phyloP scores from a whole-genome alignment of 2,329 filamentous ascomycete species.

The Pseudogymnoascus sp. region DNA sequence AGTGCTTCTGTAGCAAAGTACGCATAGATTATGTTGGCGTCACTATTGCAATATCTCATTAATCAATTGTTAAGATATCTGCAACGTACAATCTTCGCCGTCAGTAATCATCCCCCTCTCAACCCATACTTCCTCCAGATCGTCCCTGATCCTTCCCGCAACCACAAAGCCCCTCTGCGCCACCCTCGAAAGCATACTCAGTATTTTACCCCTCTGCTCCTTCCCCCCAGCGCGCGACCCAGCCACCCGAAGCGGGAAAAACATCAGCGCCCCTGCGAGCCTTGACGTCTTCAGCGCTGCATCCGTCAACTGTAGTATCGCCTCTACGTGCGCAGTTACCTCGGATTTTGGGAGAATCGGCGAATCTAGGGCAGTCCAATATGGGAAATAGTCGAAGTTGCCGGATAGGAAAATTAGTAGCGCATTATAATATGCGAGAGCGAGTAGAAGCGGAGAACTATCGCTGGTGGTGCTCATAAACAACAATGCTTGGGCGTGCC shows the following conservation, averaged over 20 bases:
- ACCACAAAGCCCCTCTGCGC: conserved; percentile 18
- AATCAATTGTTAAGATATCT: neutral
- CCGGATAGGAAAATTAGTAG: conserved; percentile 21
- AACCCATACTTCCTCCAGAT: conserved; percentile 16
- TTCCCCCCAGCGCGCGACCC: conserved; percentile 16
- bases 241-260: conserved; percentile 21
- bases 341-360: conserved; percentile 3
- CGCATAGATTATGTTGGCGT: neutral
- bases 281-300: conserved; percentile 15
- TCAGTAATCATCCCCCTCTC: neutral
- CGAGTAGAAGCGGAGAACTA: conserved; percentile 8
- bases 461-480: neutral
- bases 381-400: conserved; percentile 17
- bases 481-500: conserved; percentile 9
- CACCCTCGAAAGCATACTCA: conserved; percentile 16
- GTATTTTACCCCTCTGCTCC: conserved; percentile 10
- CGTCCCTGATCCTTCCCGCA: conserved; percentile 17
- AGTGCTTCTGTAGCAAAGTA: neutral
- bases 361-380: conserved; percentile 11
- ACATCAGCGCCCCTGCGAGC: conserved; percentile 17
- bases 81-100: neutral
- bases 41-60: neutral
- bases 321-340: conserved; percentile 15
- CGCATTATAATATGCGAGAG: conserved; percentile 18
- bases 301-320: conserved; percentile 13